A percentile compares a stretch with the other conserved stretches of the same genome.
phyloP scores from a whole-genome alignment of 2,329 filamentous ascomycete species.

The Alternaria rosae region DNA sequence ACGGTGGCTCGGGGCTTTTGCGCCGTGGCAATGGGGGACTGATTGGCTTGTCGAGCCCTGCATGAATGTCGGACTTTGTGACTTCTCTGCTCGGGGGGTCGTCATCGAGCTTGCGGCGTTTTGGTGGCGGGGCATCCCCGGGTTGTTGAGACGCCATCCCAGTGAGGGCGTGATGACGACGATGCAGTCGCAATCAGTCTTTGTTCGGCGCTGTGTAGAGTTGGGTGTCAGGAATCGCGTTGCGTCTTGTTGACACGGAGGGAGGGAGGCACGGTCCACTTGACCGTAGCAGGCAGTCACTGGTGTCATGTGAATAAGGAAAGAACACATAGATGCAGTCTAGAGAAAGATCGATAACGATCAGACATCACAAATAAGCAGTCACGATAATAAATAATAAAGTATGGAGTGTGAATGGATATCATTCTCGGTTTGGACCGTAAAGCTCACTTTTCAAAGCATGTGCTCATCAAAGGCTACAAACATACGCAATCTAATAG shows the following conservation, averaged over 20 bases:
- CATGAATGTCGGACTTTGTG: slow-evolving; percentile 5
- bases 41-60: slow-evolving; percentile 32
- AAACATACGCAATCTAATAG: slow-evolving; percentile 43
- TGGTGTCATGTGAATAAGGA: background rate
- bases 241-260: background rate
- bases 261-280: slow-evolving; percentile 10
- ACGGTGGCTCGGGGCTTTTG: slow-evolving; percentile 4
- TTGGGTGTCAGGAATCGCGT: background rate
- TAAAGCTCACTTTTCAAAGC: slow-evolving; percentile 31
- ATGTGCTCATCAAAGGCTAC: slow-evolving; percentile 27
- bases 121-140: slow-evolving; percentile 23
- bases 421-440: slow-evolving; percentile 30
- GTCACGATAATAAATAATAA: background rate
- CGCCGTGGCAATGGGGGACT: slow-evolving; percentile 38
- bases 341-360: background rate
- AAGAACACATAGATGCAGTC: background rate
- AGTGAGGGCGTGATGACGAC: background rate
- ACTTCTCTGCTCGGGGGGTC: slow-evolving; percentile 8
- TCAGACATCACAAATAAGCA: background rate
- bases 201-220: background rate
- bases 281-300: slow-evolving; percentile 8
- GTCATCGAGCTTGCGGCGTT: slow-evolving; percentile 36
- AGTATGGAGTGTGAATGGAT: slow-evolving; percentile 16
- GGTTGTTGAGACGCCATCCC: slow-evolving; percentile 16
- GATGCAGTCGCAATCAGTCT: background rate